phyloP scores from a whole-genome alignment of 1,139 yeast species.

The Maudiozyma humilis region DNA sequence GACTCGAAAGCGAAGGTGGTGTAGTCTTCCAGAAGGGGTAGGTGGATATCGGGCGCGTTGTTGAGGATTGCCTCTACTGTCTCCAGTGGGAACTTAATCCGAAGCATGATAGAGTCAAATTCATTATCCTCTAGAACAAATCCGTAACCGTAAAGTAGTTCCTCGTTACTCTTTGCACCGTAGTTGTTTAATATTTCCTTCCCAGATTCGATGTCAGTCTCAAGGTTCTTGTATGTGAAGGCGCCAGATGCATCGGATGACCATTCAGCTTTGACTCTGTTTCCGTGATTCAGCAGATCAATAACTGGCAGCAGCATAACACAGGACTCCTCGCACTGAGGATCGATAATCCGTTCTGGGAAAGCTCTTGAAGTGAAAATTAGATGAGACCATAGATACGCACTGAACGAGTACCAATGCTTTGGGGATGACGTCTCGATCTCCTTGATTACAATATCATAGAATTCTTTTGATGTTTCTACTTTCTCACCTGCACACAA shows the following conservation, averaged over 20 bases:
- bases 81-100: conserved; percentile 41
- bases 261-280: conserved; percentile 61
- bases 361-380: conserved; percentile 73
- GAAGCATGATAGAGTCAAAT: conserved; percentile 56
- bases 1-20: conserved; percentile 34
- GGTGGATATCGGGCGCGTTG: conserved; percentile 34
- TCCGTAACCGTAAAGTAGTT: conserved; percentile 51
- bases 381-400: conserved; percentile 67
- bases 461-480: conserved; percentile 10
- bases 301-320: conserved; percentile 68
- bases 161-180: conserved; percentile 82
- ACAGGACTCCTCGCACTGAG: conserved; percentile 29
- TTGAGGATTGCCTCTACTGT: conserved; percentile 28
- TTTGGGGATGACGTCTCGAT: not conserved
- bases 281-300: conserved; percentile 68
- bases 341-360: conserved; percentile 47
- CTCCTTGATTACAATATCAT: conserved; percentile 10
- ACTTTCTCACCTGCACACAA: not conserved
- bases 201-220: conserved; percentile 29
- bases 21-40: conserved; percentile 40
- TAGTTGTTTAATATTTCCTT: conserved; percentile 66
- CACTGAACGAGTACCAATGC: conserved; percentile 55
- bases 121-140: conserved; percentile 55
- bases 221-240: conserved; percentile 22
- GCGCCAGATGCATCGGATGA: conserved; percentile 25